Conservation (phyloP, 768 basidiomycete species). For the Rhizopogon salebrosus region DNA sequence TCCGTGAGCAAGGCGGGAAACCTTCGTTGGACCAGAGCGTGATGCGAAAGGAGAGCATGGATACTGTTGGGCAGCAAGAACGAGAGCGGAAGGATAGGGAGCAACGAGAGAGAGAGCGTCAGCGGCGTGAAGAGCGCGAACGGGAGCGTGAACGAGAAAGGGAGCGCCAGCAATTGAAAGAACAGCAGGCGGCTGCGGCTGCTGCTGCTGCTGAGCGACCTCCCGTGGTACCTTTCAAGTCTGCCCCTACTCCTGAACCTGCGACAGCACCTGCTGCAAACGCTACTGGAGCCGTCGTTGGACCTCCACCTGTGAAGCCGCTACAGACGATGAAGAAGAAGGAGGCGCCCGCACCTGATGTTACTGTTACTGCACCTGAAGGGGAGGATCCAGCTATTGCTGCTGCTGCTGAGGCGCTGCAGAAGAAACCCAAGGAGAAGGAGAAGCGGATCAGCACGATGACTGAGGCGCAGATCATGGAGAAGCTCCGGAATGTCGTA, state of each 20-base stretch:
- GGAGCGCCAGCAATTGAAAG: conserved; percentile 16
- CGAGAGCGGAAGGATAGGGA: conserved; percentile 27
- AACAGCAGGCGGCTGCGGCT: conserved; percentile 22
- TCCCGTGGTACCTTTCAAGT: conserved; percentile 41
- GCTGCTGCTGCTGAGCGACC: conserved; percentile 30
- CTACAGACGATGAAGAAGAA: conserved; percentile 71
- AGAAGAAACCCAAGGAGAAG: conserved; percentile 51
- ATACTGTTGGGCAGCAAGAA: conserved; percentile 30
- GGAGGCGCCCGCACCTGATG: conserved; percentile 26
- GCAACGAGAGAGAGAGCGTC: conserved; percentile 32
- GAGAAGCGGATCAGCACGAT: conserved; percentile 93
- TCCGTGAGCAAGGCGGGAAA: conserved; percentile 33
- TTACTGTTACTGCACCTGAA: conserved; percentile 51
- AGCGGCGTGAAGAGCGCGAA: conserved; percentile 32
- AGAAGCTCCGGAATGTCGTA: conserved; percentile 88
- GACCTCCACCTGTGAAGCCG: conserved; percentile 65
- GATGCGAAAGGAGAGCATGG: conserved; percentile 48
- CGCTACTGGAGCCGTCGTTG: conserved; percentile 44
- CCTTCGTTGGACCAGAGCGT: conserved; percentile 30
- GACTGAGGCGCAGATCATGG: conserved; percentile 98
- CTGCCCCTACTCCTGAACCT: conserved; percentile 34
- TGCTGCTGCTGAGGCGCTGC: conserved; percentile 64
- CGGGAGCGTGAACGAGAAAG: conserved; percentile 27
- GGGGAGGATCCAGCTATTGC: conserved; percentile 46
- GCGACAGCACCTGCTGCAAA: conserved; percentile 40